Evolutionary conservation across 352 stramenopile genomes (phyloP).

Genomic region (Blastocystis hominis): DNA sequence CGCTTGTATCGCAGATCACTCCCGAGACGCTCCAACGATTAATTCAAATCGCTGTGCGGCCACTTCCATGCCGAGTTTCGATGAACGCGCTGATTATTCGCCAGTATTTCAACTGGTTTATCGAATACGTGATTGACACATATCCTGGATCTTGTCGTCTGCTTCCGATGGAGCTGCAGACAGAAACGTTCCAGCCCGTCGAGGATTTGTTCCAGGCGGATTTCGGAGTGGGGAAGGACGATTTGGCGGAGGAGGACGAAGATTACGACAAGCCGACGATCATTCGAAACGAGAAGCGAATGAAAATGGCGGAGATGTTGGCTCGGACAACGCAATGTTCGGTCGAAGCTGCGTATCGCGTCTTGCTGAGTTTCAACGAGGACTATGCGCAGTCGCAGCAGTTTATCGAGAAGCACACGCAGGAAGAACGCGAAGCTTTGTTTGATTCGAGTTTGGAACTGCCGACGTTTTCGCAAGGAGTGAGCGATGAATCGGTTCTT

Average conservation of each 20-base stretch:
- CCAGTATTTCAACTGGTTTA: constrained; percentile 50
- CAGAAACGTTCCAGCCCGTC: background rate
- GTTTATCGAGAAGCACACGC: background rate
- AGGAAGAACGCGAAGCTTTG: background rate
- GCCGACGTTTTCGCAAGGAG: background rate
- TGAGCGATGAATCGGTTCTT: constrained; percentile 1
- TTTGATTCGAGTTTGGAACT: background rate
- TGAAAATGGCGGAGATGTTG: background rate
- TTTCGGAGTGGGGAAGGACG: constrained; percentile 26
- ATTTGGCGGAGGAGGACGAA: constrained; percentile 6
- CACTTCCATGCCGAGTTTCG: constrained; percentile 15
- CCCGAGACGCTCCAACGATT: background rate
- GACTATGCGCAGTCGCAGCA: background rate
- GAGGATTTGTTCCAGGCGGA: background rate
- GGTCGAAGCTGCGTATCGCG: background rate
- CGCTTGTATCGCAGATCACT: background rate
- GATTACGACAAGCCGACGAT: background rate
- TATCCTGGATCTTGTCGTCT: constrained; percentile 13
- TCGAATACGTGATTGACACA: constrained; percentile 51
- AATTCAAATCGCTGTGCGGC: constrained; percentile 3
- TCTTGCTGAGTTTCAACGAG: background rate
- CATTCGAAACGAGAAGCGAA: constrained; percentile 11
- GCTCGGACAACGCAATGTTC: background rate
- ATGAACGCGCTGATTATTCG: constrained; percentile 28
- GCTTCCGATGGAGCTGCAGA: constrained; percentile 13